phyloP scores from a whole-genome alignment of 371 early-diverging fungal species.

The Polyrhizophydium stewartii region DNA sequence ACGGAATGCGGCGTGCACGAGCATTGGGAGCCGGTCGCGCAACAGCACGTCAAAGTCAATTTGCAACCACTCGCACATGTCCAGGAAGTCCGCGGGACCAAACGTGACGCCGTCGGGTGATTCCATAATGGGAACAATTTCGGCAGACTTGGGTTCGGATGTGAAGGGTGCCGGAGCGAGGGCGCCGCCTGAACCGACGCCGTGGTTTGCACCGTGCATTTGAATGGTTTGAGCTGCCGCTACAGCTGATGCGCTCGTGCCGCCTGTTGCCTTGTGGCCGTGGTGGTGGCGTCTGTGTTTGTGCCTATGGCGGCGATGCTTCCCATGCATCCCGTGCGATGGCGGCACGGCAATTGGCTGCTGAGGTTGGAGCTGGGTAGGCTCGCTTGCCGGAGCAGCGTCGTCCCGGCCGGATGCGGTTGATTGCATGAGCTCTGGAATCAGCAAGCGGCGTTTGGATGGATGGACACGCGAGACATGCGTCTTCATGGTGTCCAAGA shows the following conservation, averaged over 20 bases:
- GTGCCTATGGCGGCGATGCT: neutral
- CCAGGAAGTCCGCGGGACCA: neutral
- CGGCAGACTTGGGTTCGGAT: too few species aligned
- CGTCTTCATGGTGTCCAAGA: neutral
- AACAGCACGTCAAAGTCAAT: neutral
- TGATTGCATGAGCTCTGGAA: neutral
- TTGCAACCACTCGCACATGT: slow-evolving; percentile 7
- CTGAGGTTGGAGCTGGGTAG: too few species aligned
- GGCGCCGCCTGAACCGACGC: too few species aligned
- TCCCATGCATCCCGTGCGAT: neutral
- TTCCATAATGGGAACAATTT: neutral
- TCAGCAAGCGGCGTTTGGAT: neutral
- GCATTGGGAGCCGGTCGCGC: neutral
- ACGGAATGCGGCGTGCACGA: neutral
- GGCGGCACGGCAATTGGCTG: too few species aligned
- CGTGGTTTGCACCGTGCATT: too few species aligned
- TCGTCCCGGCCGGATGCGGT: neutral
- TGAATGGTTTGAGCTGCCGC: too few species aligned
- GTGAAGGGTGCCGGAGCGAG: too few species aligned
- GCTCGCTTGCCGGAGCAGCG: too few species aligned
- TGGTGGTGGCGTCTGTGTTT: neutral
- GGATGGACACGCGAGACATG: slow-evolving; percentile 1
- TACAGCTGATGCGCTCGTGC: too few species aligned
- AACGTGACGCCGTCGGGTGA: neutral
- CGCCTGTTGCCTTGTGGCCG: neutral